Percentiles rank a stretch among this genome's conserved stretches.
Evolutionary conservation across 2,329 filamentous ascomycete species (phyloP).

Genomic region (Chaetomium sp.): DNA sequence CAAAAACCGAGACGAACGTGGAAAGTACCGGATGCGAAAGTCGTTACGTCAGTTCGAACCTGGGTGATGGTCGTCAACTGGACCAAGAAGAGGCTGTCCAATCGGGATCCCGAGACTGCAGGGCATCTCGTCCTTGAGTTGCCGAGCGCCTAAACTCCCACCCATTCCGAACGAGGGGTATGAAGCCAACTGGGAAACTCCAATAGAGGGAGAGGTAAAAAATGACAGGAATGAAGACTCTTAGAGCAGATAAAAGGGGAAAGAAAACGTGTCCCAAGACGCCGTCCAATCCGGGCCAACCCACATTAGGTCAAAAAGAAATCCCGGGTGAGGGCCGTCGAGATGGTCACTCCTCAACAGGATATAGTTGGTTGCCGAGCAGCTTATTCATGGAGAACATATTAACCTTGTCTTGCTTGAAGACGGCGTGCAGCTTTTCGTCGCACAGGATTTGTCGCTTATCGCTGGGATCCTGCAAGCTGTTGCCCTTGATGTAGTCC

Average conservation of each 20-base stretch:
- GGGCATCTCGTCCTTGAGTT: too few relatives aligned
- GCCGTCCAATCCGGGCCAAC: constrained; percentile 20
- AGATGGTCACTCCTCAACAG: constrained; percentile 57
- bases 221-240: not conserved
- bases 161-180: too few relatives aligned
- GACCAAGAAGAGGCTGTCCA: too few relatives aligned
- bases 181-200: too few relatives aligned
- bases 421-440: constrained; percentile 82
- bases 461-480: constrained; percentile 85
- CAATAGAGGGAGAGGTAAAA: not conserved
- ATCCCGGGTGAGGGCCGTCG: not conserved
- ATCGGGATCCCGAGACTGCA: too few relatives aligned
- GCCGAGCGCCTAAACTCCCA: too few relatives aligned
- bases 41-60: too few relatives aligned
- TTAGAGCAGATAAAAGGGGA: too few relatives aligned
- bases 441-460: constrained; percentile 92
- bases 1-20: too few relatives aligned
- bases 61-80: too few relatives aligned
- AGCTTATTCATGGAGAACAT: constrained; percentile 99
- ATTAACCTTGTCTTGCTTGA: constrained; percentile 84
- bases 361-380: constrained; percentile 82
- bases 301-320: not conserved
- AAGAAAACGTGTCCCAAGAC: constrained; percentile 14
- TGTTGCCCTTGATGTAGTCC: constrained; percentile 84
- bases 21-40: too few relatives aligned